Evolutionary conservation across 176 grass and related monocot species (phyloP).

Genomic region (Guadua angustifolia): DNA sequence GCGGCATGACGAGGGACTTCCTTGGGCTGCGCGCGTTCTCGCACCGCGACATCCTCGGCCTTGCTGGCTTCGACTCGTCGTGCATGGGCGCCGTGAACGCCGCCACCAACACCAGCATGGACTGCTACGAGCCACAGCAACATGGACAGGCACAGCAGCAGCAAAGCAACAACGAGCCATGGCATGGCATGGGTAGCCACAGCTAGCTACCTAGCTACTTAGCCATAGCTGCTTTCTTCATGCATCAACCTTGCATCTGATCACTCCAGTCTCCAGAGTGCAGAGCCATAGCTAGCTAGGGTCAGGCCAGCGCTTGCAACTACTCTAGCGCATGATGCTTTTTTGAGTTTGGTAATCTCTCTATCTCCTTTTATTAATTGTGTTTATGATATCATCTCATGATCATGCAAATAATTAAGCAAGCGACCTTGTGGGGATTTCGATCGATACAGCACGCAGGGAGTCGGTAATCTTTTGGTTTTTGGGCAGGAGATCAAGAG

Average conservation of each 20-base stretch:
- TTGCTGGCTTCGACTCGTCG: constrained; percentile 67
- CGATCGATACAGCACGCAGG: background rate
- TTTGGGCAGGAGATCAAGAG: constrained; percentile 38
- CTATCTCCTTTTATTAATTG: background rate
- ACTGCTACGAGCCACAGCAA: constrained; percentile 46
- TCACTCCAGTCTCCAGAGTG: constrained; percentile 16
- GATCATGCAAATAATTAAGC: background rate
- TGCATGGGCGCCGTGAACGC: constrained; percentile 54
- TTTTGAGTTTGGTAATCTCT: constrained; percentile 39
- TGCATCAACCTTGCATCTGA: constrained; percentile 3
- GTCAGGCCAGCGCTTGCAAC: constrained; percentile 33
- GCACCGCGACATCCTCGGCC: constrained; percentile 70
- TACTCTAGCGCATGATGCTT: constrained; percentile 22
- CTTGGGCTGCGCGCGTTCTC: constrained; percentile 80
- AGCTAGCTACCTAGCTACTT: constrained; percentile 29
- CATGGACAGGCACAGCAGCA: constrained; percentile 35
- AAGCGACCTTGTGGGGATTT: too few relatives aligned
- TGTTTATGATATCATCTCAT: constrained; percentile 34
- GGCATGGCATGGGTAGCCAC: constrained; percentile 55
- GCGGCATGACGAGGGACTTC: constrained; percentile 88
- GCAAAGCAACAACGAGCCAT: constrained; percentile 49
- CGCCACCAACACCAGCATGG: constrained; percentile 29
- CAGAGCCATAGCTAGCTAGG: constrained; percentile 38
- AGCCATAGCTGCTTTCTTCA: constrained; percentile 17
- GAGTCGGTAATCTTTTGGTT: constrained; percentile 39